Conservation (phyloP, 1,284 basidiomycete genomes). For the Malassezia caprae region DNA sequence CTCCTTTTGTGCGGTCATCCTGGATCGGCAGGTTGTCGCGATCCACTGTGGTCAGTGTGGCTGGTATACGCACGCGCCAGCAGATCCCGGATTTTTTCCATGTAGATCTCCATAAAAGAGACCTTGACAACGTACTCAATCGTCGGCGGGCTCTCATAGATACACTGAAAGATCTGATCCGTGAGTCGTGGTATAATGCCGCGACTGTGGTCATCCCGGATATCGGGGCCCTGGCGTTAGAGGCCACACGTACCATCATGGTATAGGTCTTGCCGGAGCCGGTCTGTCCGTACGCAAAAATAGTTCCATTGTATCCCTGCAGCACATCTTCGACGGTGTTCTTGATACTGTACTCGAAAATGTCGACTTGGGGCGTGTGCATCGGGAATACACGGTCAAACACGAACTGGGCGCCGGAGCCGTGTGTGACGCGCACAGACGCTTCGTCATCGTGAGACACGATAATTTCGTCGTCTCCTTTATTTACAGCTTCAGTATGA, state of each 20-base stretch:
- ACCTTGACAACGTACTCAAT: conserved; percentile 99
- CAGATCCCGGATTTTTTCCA: conserved; percentile 90
- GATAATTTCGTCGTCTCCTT: conserved; percentile 9
- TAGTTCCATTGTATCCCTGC: conserved; percentile 84
- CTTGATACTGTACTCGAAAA: conserved; percentile 97
- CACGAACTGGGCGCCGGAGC: conserved; percentile 56
- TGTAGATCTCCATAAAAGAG: conserved; percentile 99
- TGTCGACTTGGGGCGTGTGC: conserved; percentile 78
- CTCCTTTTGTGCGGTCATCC: conserved; percentile 93
- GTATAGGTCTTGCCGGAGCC: conserved; percentile 56
- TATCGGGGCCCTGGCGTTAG: conserved; percentile 72
- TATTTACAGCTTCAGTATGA: not conserved
- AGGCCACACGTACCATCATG: conserved; percentile 30
- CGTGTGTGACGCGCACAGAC: conserved; percentile 10
- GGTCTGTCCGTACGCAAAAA: conserved; percentile 95
- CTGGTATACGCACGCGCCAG: conserved; percentile 66
- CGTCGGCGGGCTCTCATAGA: conserved; percentile 85
- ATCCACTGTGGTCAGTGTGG: conserved; percentile 57
- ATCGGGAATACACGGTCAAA: conserved; percentile 96
- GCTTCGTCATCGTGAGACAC: conserved; percentile 7
- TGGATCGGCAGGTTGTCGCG: conserved; percentile 98
- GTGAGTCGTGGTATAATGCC: conserved; percentile 98
- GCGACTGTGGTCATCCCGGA: conserved; percentile 65
- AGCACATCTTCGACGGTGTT: conserved; percentile 75
- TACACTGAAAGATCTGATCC: conserved; percentile 96